phyloP scores from a whole-genome alignment of 2,329 filamentous ascomycete genomes.

The Phyllosticta capitalensis region DNA sequence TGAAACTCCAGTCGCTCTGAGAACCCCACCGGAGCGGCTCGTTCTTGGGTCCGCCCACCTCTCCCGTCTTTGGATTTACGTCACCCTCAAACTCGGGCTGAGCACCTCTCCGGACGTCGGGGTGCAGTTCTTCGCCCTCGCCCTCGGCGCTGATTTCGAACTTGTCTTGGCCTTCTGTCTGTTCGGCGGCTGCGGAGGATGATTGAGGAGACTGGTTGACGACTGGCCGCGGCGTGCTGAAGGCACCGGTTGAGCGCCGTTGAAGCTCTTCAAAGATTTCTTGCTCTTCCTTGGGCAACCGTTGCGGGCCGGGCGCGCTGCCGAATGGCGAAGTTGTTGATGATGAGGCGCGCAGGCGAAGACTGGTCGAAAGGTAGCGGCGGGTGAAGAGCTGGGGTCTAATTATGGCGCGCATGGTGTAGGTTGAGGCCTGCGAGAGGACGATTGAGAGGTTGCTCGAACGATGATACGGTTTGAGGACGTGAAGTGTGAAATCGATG shows the following conservation, averaged over 20 bases:
- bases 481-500: background rate
- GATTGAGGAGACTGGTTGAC: slow-evolving; percentile 20
- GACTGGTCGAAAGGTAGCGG: background rate
- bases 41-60: slow-evolving; percentile 95
- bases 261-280: slow-evolving; percentile 85
- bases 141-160: slow-evolving; percentile 43
- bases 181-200: slow-evolving; percentile 21
- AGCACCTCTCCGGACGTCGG: slow-evolving; percentile 64
- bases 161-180: slow-evolving; percentile 18
- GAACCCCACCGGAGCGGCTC: slow-evolving; percentile 85
- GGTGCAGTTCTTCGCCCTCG: slow-evolving; percentile 57
- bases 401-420: slow-evolving; percentile 1
- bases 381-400: background rate
- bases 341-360: background rate
- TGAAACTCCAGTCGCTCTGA: slow-evolving; percentile 78
- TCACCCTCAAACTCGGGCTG: slow-evolving; percentile 91
- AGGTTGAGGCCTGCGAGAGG: background rate
- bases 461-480: background rate
- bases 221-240: slow-evolving; percentile 52
- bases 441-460: background rate
- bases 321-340: slow-evolving; percentile 15
- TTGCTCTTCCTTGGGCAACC: slow-evolving; percentile 80
- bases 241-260: slow-evolving; percentile 64
- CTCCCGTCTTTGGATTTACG: slow-evolving; percentile 83
- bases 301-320: slow-evolving; percentile 62